Evolutionary conservation across 345 rosid species (phyloP).

Genomic region (Sapria himalayana): DNA sequence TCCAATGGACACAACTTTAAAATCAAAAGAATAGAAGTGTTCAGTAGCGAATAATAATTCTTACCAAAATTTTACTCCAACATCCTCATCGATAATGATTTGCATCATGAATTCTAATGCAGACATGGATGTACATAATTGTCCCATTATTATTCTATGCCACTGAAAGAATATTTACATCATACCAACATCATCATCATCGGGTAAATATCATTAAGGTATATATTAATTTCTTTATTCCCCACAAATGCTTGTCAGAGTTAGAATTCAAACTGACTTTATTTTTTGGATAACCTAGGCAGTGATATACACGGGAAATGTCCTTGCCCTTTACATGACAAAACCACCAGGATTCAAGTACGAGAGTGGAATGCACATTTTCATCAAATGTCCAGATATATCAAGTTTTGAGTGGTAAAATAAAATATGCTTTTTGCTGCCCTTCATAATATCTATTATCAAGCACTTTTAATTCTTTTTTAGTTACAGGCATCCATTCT

Average conservation of each 20-base stretch:
- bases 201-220: constrained; percentile 64
- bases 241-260: constrained; percentile 1
- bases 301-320: constrained; percentile 69
- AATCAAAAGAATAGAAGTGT: too few relatives aligned
- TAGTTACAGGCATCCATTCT: constrained; percentile 72
- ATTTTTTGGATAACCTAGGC: constrained; percentile 29
- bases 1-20: too few relatives aligned
- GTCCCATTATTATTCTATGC: constrained; percentile 40
- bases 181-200: constrained; percentile 33
- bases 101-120: too few relatives aligned
- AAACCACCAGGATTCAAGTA: constrained; percentile 76
- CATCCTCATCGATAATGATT: too few relatives aligned
- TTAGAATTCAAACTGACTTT: not conserved
- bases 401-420: constrained; percentile 64
- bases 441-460: not conserved
- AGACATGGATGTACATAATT: constrained; percentile 86
- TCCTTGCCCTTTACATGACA: constrained; percentile 63
- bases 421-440: too few relatives aligned
- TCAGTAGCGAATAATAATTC: too few relatives aligned
- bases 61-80: not conserved
- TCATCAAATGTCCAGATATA: constrained; percentile 69
- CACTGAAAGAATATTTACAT: constrained; percentile 33
- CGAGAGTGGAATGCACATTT: constrained; percentile 89
- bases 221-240: not conserved
- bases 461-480: not conserved